Conservation (phyloP, 805 yeast genomes). For the Candida sithepensis region DNA sequence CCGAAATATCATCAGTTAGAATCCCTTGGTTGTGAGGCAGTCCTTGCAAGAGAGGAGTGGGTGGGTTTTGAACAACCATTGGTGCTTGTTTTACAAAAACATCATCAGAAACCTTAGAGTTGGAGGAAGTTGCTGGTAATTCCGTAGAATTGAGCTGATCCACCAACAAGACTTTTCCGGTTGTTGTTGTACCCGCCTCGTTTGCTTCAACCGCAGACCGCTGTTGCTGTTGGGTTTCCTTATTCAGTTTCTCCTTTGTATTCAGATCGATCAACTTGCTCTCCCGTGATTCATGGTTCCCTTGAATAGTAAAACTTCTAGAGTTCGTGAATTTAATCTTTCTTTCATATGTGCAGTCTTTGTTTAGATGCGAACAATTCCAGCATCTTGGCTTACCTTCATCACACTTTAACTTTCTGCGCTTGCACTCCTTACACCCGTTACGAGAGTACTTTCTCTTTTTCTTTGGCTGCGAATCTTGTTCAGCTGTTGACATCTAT, state of each 20-base stretch:
- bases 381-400: constrained; percentile 38
- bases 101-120: constrained; percentile 3
- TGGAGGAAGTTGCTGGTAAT: background rate
- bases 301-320: constrained; percentile 26
- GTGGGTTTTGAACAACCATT: constrained; percentile 23
- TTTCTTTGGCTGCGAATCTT: constrained; percentile 18
- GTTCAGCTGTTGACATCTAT: background rate
- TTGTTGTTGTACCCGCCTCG: background rate
- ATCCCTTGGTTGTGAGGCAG: background rate
- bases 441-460: constrained; percentile 41
- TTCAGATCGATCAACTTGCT: constrained; percentile 14
- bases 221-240: background rate
- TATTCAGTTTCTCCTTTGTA: constrained; percentile 9
- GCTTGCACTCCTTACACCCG: constrained; percentile 44
- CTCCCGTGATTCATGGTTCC: constrained; percentile 3
- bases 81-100: constrained; percentile 16
- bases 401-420: constrained; percentile 41
- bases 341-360: constrained; percentile 36
- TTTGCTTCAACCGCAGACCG: background rate
- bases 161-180: background rate
- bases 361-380: constrained; percentile 36
- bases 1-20: background rate
- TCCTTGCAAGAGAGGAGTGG: constrained; percentile 5
- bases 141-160: background rate
- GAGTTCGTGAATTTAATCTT: constrained; percentile 31